Evolutionary conservation across 2,329 filamentous ascomycete species (phyloP).

Genomic region (Fusarium palustre): DNA sequence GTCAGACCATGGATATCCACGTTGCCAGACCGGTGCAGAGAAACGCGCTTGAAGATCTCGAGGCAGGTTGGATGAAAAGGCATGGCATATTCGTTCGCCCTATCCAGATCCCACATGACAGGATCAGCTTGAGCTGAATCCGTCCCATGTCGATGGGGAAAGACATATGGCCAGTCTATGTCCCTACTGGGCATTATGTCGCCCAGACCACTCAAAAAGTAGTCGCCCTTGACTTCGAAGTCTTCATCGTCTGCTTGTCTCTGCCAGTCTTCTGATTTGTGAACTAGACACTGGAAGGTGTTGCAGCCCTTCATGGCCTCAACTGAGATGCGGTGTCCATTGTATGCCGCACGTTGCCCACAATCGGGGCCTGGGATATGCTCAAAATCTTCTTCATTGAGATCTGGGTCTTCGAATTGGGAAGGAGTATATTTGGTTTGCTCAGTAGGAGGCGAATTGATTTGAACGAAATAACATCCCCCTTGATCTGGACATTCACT

Average conservation of each 20-base stretch:
- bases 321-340: slow-evolving; percentile 39
- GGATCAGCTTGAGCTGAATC: neutral
- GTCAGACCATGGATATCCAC: slow-evolving; percentile 40
- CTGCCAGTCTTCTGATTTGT: slow-evolving; percentile 35
- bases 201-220: slow-evolving; percentile 38
- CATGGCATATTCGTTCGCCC: slow-evolving; percentile 15
- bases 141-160: slow-evolving; percentile 26
- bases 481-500: neutral
- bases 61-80: slow-evolving; percentile 49
- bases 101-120: neutral
- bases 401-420: neutral
- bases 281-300: slow-evolving; percentile 44
- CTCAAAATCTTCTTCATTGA: slow-evolving; percentile 21
- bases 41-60: slow-evolving; percentile 48
- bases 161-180: neutral
- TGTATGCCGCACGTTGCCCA: slow-evolving; percentile 23
- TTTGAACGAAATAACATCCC: slow-evolving; percentile 14
- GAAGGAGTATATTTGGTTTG: neutral
- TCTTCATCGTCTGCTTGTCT: slow-evolving; percentile 31
- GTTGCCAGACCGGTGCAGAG: slow-evolving; percentile 13
- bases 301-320: slow-evolving; percentile 47
- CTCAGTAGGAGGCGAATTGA: neutral
- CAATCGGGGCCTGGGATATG: slow-evolving; percentile 45
- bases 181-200: slow-evolving; percentile 33
- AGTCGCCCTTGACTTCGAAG: slow-evolving; percentile 29